Percentiles rank a stretch among this genome's conserved stretches.
Evolutionary conservation across 164 flowering plant genomes (phyloP).

Genomic region (Taxillus chinensis): DNA sequence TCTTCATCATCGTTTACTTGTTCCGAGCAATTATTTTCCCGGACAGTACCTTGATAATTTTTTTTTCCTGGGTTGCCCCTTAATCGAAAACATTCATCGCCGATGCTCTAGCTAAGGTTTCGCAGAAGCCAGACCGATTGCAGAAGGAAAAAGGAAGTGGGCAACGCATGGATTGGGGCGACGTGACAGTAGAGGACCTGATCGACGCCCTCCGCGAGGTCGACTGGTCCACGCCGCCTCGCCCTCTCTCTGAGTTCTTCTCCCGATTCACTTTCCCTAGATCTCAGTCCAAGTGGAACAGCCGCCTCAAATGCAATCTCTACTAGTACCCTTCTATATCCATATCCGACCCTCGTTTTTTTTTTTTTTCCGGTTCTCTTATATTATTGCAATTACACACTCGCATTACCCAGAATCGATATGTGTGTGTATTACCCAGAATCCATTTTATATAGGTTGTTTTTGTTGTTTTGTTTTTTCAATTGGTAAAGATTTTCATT

Average conservation of each 20-base stretch:
- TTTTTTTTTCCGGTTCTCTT: not conserved
- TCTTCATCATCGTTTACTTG: no score
- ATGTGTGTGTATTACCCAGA: no score
- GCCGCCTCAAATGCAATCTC: slow-evolving; percentile 88
- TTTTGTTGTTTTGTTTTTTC: no score
- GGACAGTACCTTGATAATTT: no score
- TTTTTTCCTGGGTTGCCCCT: not conserved
- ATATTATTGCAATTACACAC: no score
- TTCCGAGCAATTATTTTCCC: no score
- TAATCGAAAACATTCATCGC: slow-evolving; percentile 1
- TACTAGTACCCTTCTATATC: slow-evolving; percentile 47
- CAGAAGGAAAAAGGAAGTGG: no score
- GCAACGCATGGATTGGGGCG: slow-evolving; percentile 53
- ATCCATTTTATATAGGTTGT: no score
- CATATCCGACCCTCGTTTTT: not conserved
- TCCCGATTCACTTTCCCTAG: slow-evolving; percentile 73
- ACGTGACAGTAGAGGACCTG: slow-evolving; percentile 69
- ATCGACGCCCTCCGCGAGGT: slow-evolving; percentile 85
- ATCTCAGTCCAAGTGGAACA: slow-evolving; percentile 66
- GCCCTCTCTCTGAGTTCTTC: slow-evolving; percentile 77
- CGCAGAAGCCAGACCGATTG: not conserved
- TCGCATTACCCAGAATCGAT: no score
- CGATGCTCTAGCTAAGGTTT: slow-evolving; percentile 6
- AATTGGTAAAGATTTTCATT: no score
- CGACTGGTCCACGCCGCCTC: slow-evolving; percentile 92